Conservation (phyloP, 192 early-diverging fungal genomes). For the Ramicandelaber brevisporus region DNA sequence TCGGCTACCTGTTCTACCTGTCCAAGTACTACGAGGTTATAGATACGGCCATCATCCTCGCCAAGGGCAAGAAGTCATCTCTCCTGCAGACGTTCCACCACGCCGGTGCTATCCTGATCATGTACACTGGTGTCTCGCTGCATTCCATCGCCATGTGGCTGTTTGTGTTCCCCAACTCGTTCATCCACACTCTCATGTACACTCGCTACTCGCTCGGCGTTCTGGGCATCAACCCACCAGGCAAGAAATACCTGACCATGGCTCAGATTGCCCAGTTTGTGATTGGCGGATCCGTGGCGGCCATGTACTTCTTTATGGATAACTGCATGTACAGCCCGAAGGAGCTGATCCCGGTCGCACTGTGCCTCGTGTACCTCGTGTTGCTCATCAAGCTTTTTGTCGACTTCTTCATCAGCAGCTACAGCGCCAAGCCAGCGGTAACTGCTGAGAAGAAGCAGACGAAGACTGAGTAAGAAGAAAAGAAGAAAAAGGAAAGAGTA, state of each 20-base stretch:
- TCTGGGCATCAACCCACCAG: conserved; percentile 44
- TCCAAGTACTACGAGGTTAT: conserved; percentile 75
- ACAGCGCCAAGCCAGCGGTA: conserved; percentile 5
- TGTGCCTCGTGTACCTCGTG: conserved; percentile 38
- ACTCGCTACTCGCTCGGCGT: conserved; percentile 53
- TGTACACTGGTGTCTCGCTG: conserved; percentile 44
- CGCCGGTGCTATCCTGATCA: conserved; percentile 57
- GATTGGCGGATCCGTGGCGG: conserved; percentile 34
- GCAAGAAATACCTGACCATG: conserved; percentile 52
- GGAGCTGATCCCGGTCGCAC: conserved; percentile 26
- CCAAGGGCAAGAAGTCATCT: conserved; percentile 40
- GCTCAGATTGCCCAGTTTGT: conserved; percentile 75
- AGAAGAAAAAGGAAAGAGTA: background rate
- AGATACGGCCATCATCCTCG: conserved; percentile 63
- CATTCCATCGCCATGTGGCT: conserved; percentile 54
- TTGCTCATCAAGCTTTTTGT: conserved; percentile 57
- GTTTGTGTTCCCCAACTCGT: conserved; percentile 65
- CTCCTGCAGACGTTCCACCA: conserved; percentile 72
- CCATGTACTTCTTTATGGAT: conserved; percentile 35
- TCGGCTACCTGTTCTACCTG: conserved; percentile 68
- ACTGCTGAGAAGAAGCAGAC: background rate
- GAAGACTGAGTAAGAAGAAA: background rate
- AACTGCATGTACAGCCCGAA: conserved; percentile 21
- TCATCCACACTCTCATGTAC: conserved; percentile 77
- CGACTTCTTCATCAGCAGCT: conserved; percentile 48